Evolutionary conservation across 306 rosid genomes (phyloP), one percentile per base, ranked within the genome.

Genomic region (Albizia julibrissin): DNA sequence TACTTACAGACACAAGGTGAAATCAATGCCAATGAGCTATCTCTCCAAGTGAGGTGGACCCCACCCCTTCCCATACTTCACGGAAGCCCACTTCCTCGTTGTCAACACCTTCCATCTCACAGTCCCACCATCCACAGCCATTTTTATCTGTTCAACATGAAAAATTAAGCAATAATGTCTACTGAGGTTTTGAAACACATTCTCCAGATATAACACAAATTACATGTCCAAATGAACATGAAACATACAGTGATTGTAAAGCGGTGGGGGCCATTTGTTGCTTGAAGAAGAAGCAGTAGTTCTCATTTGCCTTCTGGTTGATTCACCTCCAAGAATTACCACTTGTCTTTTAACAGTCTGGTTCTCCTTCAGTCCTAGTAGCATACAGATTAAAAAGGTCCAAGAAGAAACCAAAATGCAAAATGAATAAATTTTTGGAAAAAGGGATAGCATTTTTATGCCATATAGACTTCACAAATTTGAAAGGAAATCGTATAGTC

Each of bases 31-130:
- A 91, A 29, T 95, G 93, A 61, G 78, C 84, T 59, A 91, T 77
- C 78, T 89, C 98, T 70, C 98, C 98, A 24, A 95, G 88, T 44
- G 98, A 86, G 70, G 98, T 90, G 43, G 98, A 91, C 8, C 98
- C 98, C 81, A 95, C 92, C 47, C 98, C 98, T 85, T 95, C 99
- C 99, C 99, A 95, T 46, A 89, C 94, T 80, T 95, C 98, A 86
- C 56, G 89, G 83, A 78, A 67, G 27, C 98, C 98, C 19, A 95
- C 85, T 87, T 84, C 97, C 85, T 90, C 97, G 33, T 84, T 89
- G 84, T 93, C 98, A 84, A 95, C 80, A 39, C 98, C 99, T 84
- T 93, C 99, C 98, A 89, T 91, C 85, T 91, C 82, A 68, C 83
- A 69, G 87, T 93, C 97, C 99, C 99, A 95, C 93, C 94, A 93